Base-by-base conservation (phyloP, 345 rosid species). In the Ailanthus altissimus region DNA sequence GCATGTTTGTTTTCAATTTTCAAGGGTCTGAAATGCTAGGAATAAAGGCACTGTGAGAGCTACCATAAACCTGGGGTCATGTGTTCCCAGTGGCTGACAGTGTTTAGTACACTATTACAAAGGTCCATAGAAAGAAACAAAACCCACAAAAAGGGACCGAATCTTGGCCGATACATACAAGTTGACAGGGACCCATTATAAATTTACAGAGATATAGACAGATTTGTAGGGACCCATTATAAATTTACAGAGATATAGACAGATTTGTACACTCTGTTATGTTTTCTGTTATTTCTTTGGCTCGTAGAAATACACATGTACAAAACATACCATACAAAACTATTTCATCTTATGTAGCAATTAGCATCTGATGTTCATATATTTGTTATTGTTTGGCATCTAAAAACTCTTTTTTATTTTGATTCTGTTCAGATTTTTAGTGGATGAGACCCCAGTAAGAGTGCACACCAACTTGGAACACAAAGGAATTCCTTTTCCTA, bases 401-500 rank as follows among this genome's bases (percentile, higher is more conserved):
- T 74, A 5, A 18, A 2, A 32, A 26, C 26, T 43, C 38, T 12
- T 13, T 1, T 13, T 15, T 9, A 26, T 58, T 46, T 46, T 25
- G 4, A 8, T 45, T 59, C 51, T 18, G 11, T 66, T 3, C 89
- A 96, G 99, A 67, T 97, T 94, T 82, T 82, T 94, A 66, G 97
- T 93, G 46, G 98, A 97, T 49, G 97, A 91, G 70, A 97, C 96
- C 0, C 95, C 97, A 8, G 71, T 97, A 1, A 74, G 99, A 76
- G 87, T 89, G 62, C 99, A 92, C 83, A 80, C 88, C 25, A 97
- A 97, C 74, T 86, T 97, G 85, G 99, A 97, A 80, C 86, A 85
- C 83, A 88, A 87, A 61, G 99, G 98, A 28, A 87, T 97, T 20
- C 94, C 98, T 1, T 97, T 83, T 72, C 98, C 98, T 0, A 97